Evolutionary conservation across 1,284 basidiomycete genomes (phyloP).

Genomic region (Coriolopsis trogii): DNA sequence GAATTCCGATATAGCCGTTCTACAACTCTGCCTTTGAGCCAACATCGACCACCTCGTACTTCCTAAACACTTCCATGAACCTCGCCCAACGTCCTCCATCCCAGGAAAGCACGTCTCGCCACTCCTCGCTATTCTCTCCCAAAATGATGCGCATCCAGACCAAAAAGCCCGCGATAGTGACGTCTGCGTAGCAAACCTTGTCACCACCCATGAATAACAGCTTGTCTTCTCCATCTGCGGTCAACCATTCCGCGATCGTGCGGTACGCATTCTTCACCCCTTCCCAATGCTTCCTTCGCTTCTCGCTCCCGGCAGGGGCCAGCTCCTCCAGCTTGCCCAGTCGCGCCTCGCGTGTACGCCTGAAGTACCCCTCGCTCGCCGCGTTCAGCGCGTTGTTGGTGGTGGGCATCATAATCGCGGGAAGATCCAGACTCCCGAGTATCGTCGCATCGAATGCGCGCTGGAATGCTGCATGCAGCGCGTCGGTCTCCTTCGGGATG

Average conservation of each 20-base stretch:
- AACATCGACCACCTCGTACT: constrained; percentile 29
- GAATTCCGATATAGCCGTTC: no score
- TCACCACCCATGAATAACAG: constrained; percentile 31
- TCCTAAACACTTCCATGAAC: constrained; percentile 36
- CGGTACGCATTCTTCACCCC: constrained; percentile 33
- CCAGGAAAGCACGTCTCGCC: constrained; percentile 40
- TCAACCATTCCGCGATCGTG: constrained; percentile 34
- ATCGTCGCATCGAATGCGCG: constrained; percentile 24
- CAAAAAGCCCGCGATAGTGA: constrained; percentile 35
- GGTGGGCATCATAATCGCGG: constrained; percentile 24
- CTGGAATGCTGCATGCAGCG: constrained; percentile 38
- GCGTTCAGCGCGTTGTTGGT: constrained; percentile 33
- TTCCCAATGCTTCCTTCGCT: constrained; percentile 35
- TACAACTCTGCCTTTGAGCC: neutral
- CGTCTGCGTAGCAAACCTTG: constrained; percentile 40
- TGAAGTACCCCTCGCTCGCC: constrained; percentile 38
- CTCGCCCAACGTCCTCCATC: constrained; percentile 43
- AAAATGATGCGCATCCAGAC: constrained; percentile 34
- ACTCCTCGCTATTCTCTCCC: constrained; percentile 41
- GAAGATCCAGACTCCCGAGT: neutral
- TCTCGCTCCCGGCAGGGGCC: constrained; percentile 27
- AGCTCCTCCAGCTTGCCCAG: constrained; percentile 41
- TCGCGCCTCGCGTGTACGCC: constrained; percentile 36
- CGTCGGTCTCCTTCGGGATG: constrained; percentile 28
- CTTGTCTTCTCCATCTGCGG: constrained; percentile 29